Base-by-base conservation (phyloP, 2,329 filamentous ascomycete genomes). In the Xylaria sp. region DNA sequence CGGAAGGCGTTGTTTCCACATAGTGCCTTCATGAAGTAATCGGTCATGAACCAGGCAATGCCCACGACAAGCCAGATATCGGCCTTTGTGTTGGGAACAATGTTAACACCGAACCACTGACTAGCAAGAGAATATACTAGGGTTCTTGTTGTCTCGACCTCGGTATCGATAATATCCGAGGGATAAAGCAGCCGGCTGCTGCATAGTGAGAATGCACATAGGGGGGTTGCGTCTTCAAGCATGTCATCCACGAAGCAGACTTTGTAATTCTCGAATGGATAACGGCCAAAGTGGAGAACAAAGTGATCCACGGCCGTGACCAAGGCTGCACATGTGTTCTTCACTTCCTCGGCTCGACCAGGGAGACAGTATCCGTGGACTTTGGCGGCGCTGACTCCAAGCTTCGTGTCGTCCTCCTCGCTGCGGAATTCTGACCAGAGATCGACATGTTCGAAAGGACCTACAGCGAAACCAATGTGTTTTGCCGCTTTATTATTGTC, bases 1-100 rank as follows among this genome's bases (percentile, higher is more conserved):
- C 92, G 83, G 72, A 96, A 94, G 68, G 96, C 91, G 71, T 99
- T 99, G 71, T 95, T 95, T 6, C 94, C 94, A 70, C 91, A 95
- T 2, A 99, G 80, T 65, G 86, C 88, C 72, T 88, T 91, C 83
- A 97, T 90, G 74, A 96, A 97, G 3, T 91, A 82, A 67, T 97
- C 93, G 1, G 93, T 92, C 83, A 99, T 96, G 77, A 91, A 99
- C 78, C 93, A 92, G 0, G 93, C 90, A 52, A 95, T 88, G 11
- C 93, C 95, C 57, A 94, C 83, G 10, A 93, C 88, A 18, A 95
- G 86, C 94, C 94, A 99, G 57, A 87, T 85, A 73, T 99, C 94
- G 55, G 82, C 81, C 16, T 87, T 84, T 47, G 88, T 86, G 70
- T 92, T 90, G 0, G 94, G 88, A 52, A 96, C 88, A 66, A 99